Evolutionary conservation across 1,284 basidiomycete genomes (phyloP), one percentile per base, ranked within the genome.

Genomic region (Fomitopsis palustris): DNA sequence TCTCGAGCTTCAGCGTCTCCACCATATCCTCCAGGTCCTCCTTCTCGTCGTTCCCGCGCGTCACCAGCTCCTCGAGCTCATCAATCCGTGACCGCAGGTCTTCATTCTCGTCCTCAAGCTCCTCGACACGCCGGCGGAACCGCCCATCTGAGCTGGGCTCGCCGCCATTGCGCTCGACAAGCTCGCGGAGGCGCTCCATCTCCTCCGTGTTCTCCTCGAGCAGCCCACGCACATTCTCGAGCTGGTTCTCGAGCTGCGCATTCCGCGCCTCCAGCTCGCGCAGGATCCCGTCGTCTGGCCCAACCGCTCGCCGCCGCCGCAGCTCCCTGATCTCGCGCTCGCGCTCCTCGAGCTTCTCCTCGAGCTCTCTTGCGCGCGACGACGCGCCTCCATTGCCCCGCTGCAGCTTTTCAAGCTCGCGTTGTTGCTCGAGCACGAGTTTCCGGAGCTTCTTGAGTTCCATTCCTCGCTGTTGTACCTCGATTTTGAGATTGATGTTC

Each of bases 361-460:
- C 89, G 31, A 91, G 75, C 66, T 92, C 88, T 7, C 83, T 78
- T 69, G 87, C 85, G 23, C 84, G 77, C 58, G 72, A 66, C 21
- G 68, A 64, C 54, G 67, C 72, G 47, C 79, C 80, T 35, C 80
- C 81, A 9, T 80, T 80, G 5, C 78, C 78, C 42, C 83, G 83
- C 64, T 91, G 85, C n/a, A 82, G 75, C 37, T 83, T 78, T 58
- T 93, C 89, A 33, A 95, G 76, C 61, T 92, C 92, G 51, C 85
- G 82, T 70, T 96, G 89, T 21, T 92, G 84, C 67, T 95, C 92
- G 23, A 93, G 75, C 1, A 96, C 81, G 29, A 95, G 83, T 73
- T 95, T 95, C 76, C 95, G 94, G 61, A 94, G 81, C 72, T 92
- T 92, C 80, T 97, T 97, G 68, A 95, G 83, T 74, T 97, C 95